A percentile compares a stretch with the other conserved stretches of the same genome.
phyloP scores from a whole-genome alignment of 352 stramenopile species.

The Achlya hypogyna region DNA sequence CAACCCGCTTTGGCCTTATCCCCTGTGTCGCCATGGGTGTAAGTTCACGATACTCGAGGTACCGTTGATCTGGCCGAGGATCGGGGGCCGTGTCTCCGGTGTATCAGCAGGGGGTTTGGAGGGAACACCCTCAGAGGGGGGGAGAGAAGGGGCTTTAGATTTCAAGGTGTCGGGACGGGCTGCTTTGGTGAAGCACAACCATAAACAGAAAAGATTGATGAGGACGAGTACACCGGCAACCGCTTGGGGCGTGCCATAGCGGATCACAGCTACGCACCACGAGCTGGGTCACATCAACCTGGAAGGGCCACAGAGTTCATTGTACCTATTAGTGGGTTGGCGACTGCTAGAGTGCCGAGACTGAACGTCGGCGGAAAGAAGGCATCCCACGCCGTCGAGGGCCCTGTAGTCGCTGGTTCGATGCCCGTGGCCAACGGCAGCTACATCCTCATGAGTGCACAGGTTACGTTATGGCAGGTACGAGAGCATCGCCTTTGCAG shows the following conservation, averaged over 20 bases:
- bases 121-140: too few species aligned
- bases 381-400: not conserved
- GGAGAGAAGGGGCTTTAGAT: not conserved
- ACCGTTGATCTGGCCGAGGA: conserved; percentile 30
- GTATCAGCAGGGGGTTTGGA: too few species aligned
- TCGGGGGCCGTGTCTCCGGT: not conserved
- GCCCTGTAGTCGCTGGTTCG: not conserved
- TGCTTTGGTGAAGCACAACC: conserved; percentile 28
- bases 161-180: not conserved
- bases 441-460: too few species aligned
- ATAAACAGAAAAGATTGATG: conserved; percentile 35
- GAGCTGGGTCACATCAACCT: too few species aligned
- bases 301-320: too few species aligned
- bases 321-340: conserved; percentile 35
- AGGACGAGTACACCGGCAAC: conserved; percentile 26
- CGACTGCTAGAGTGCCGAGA: not conserved
- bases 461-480: too few species aligned
- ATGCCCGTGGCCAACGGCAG: not conserved
- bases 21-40: conserved; percentile 22
- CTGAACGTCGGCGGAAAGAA: not conserved
- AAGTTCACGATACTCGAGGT: not conserved
- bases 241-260: conserved; percentile 29
- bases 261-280: conserved; percentile 38
- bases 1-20: conserved; percentile 38
- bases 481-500: not conserved